Percentiles rank a stretch among this genome's conserved stretches.
Conservation (phyloP, 2,329 filamentous ascomycete genomes). For the Pseudogymnoascus sp. region DNA sequence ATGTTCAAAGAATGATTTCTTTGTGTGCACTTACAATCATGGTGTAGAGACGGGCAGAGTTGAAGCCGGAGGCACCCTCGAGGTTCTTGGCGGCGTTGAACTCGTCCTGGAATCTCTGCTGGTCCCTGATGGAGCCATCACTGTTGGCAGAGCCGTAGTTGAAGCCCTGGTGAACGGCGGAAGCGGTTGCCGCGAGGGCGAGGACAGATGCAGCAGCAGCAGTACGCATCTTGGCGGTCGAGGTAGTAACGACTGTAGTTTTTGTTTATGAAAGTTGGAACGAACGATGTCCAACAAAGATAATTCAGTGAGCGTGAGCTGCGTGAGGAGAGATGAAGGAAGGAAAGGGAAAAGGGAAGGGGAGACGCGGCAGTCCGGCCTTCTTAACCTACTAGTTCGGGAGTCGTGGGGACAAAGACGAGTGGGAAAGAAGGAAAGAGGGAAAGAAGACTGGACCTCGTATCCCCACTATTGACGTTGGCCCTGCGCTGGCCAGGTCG, state of each 20-base stretch:
- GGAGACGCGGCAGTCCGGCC: neutral
- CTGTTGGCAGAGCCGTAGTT: slow-evolving; percentile 61
- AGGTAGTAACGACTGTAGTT: neutral
- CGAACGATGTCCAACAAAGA: neutral
- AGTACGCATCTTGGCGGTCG: slow-evolving; percentile 23
- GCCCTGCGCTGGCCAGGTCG: neutral
- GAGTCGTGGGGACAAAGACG: neutral
- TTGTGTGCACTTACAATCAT: slow-evolving; percentile 45
- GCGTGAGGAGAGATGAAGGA: neutral
- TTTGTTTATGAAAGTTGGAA: neutral
- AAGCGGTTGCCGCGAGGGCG: slow-evolving; percentile 21
- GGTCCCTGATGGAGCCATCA: slow-evolving; percentile 48
- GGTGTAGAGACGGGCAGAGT: slow-evolving; percentile 61
- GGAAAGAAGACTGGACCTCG: slow-evolving; percentile 1
- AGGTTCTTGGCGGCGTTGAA: slow-evolving; percentile 58
- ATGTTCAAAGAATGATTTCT: neutral
- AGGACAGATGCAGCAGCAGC: slow-evolving; percentile 16
- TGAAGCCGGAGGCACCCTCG: slow-evolving; percentile 54
- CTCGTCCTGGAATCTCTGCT: slow-evolving; percentile 60
- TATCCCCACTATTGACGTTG: slow-evolving; percentile 1
- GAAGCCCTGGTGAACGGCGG: slow-evolving; percentile 51
- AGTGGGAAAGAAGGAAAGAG: neutral
- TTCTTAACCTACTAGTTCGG: slow-evolving; percentile 1
- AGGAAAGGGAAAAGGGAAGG: neutral
- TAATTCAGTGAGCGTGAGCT: neutral